phyloP scores from a whole-genome alignment of 495 filamentous ascomycete genomes.

The Hypoxylon fuscum region DNA sequence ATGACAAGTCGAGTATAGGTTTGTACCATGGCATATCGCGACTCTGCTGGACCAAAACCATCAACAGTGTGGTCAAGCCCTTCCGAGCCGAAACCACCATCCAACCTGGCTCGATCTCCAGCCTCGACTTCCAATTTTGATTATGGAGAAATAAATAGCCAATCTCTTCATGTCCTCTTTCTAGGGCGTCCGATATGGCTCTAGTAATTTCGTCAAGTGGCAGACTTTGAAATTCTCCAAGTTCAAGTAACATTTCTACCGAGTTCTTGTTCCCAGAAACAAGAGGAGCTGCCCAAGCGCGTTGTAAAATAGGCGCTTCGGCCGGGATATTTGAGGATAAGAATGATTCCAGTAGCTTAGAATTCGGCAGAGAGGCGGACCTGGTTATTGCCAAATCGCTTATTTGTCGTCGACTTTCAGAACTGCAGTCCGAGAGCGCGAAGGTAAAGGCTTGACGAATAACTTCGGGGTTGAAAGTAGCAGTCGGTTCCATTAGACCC shows the following conservation, averaged over 20 bases:
- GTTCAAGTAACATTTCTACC: background rate
- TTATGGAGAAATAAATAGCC: background rate
- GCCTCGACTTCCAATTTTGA: background rate
- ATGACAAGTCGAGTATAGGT: background rate
- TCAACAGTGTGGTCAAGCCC: background rate
- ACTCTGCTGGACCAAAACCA: background rate
- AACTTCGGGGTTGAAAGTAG: background rate
- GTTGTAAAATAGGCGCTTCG: background rate
- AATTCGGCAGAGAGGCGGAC: background rate
- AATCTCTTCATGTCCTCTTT: background rate
- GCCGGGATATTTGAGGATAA: background rate
- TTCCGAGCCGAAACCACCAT: background rate
- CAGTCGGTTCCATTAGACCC: background rate
- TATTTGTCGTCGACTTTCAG: background rate
- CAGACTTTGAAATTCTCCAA: background rate
- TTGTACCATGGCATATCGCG: background rate
- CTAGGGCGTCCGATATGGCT: background rate
- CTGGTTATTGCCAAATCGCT: background rate
- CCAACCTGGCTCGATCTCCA: background rate
- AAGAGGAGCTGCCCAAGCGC: background rate
- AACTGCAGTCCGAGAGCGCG: background rate
- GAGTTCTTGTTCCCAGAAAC: background rate
- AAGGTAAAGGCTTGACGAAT: background rate
- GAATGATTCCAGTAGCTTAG: background rate
- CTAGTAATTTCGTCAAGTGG: background rate